A percentile compares a stretch with the other conserved stretches of the same genome.
Evolutionary conservation across 2,329 filamentous ascomycete species (phyloP).

Genomic region (Sclerotinia borealis): DNA sequence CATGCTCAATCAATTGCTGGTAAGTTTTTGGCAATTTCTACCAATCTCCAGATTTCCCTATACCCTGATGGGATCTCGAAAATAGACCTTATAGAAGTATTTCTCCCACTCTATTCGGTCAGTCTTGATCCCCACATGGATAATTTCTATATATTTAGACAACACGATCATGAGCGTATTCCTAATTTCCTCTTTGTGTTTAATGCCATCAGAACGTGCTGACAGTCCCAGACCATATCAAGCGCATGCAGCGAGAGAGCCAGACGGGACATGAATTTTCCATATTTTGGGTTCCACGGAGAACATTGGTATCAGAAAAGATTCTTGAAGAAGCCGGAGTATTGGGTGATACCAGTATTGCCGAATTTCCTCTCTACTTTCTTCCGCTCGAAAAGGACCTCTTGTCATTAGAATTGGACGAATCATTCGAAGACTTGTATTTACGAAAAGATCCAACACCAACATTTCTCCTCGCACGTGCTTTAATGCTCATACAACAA

Average conservation of each 20-base stretch:
- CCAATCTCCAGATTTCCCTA: not conserved
- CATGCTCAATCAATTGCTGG: conserved; percentile 83
- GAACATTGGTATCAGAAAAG: conserved; percentile 85
- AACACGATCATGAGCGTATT: conserved; percentile 40
- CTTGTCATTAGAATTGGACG: conserved; percentile 81
- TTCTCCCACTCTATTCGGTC: conserved; percentile 48
- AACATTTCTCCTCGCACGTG: conserved; percentile 82
- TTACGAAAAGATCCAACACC: conserved; percentile 85
- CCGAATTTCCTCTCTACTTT: conserved; percentile 83
- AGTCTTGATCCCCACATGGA: conserved; percentile 51
- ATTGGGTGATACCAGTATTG: conserved; percentile 83
- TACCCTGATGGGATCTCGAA: conserved; percentile 43
- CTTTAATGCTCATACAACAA: conserved; percentile 89
- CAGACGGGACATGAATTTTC: conserved; percentile 93
- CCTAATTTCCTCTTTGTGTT: conserved; percentile 29
- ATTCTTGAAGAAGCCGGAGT: conserved; percentile 90
- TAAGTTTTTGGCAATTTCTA: conserved; percentile 39
- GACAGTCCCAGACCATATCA: conserved; percentile 75
- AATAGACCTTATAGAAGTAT: conserved; percentile 53
- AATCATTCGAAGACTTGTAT: conserved; percentile 82
- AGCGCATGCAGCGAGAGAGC: conserved; percentile 79
- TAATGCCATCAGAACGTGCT: conserved; percentile 52
- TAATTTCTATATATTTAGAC: conserved; percentile 13
- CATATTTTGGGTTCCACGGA: conserved; percentile 90
- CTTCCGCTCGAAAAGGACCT: conserved; percentile 88